These are phyloP conservation scores for Trichoderma atroviride DNA, from an alignment of 2,329 filamentous ascomycete genomes.

Conservation along the genomic window DNA sequence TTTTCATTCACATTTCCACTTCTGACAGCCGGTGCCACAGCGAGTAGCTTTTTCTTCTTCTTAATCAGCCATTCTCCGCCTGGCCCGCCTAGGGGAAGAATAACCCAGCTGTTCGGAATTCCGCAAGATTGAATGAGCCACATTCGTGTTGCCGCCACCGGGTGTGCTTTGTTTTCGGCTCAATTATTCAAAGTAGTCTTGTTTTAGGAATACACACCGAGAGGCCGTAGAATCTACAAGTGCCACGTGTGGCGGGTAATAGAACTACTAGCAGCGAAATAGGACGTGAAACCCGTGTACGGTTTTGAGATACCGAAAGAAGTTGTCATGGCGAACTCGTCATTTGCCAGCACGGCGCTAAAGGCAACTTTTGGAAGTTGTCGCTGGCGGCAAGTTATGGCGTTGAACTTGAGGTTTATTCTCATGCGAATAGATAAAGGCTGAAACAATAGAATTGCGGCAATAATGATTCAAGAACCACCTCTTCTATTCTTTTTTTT, in stretches of 20 bases:
- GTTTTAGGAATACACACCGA: background rate
- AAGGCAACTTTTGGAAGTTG: background rate
- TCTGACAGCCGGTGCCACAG: background rate
- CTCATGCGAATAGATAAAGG: background rate
- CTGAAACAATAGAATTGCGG: background rate
- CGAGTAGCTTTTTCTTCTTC: background rate
- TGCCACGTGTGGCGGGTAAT: constrained; percentile 5
- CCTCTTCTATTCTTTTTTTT: background rate
- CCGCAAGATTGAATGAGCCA: background rate
- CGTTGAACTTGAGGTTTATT: background rate
- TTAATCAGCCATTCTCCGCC: background rate
- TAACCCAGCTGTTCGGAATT: background rate
- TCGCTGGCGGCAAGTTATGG: background rate
- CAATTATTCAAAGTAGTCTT: background rate
- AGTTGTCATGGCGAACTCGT: background rate
- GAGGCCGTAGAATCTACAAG: background rate
- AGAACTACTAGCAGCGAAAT: background rate
- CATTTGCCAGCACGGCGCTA: background rate
- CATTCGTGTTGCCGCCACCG: background rate
- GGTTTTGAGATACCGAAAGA: background rate
- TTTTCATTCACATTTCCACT: background rate
- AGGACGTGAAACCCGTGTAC: background rate
- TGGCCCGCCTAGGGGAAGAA: background rate
- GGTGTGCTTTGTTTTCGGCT: background rate
- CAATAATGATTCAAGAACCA: background rate